Percentiles rank a stretch among this genome's conserved stretches.
phyloP scores from a whole-genome alignment of 257 asterid genomes.

The Solanum paucissectum region DNA sequence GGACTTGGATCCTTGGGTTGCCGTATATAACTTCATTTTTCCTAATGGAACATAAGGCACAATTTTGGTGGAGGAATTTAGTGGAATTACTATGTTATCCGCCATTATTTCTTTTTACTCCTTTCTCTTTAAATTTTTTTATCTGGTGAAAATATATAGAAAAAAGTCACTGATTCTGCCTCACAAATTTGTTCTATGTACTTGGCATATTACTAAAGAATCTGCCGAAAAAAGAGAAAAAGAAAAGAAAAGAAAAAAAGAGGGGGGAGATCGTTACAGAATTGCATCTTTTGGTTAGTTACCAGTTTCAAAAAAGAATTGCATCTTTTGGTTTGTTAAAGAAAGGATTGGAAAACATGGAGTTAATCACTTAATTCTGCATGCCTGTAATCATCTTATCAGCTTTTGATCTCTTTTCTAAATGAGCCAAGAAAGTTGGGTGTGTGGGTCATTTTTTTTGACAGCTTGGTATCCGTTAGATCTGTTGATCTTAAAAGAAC shows the following conservation, averaged over 20 bases:
- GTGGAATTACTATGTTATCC: background rate
- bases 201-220: background rate
- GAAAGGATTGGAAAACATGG: background rate
- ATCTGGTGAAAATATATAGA: background rate
- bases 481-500: background rate
- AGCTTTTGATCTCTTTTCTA: background rate
- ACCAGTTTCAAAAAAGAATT: background rate
- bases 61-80: constrained; percentile 2
- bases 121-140: background rate
- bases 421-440: background rate
- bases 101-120: background rate
- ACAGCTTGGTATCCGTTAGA: background rate
- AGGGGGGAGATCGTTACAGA: background rate
- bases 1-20: background rate
- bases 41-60: constrained; percentile 3
- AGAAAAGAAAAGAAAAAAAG: background rate
- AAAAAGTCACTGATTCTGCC: background rate
- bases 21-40: background rate
- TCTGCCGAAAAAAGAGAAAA: background rate
- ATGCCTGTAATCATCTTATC: background rate
- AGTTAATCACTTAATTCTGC: background rate
- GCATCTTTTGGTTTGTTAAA: background rate
- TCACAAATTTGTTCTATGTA: background rate
- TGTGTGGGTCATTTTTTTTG: background rate
- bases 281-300: background rate